These are phyloP conservation scores for Starmerella apis DNA, from an alignment of 805 yeast genomes.

Conservation along the genomic window DNA sequence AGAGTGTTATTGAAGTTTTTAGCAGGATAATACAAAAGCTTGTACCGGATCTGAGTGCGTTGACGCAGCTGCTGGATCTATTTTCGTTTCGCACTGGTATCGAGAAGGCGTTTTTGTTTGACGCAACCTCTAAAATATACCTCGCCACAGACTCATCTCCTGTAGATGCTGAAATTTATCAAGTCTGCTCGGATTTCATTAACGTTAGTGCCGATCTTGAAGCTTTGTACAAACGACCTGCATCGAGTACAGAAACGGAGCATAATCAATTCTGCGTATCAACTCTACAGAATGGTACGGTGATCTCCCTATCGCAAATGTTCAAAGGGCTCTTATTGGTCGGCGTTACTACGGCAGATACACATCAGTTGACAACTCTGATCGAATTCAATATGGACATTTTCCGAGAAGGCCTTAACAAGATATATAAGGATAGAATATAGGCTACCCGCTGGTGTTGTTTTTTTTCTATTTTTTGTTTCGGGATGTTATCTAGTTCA, in stretches of 20 bases:
- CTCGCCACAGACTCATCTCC: conserved; percentile 95
- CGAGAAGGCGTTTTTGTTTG: conserved; percentile 88
- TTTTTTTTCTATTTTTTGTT: too few species aligned
- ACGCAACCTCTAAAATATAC: conserved; percentile 82
- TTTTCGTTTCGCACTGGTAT: conserved; percentile 80
- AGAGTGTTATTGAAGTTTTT: conserved; percentile 90
- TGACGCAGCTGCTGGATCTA: conserved; percentile 81
- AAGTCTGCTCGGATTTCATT: conserved; percentile 93
- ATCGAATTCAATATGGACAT: conserved; percentile 83
- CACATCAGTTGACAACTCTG: conserved; percentile 45
- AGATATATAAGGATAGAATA: conserved; percentile 16
- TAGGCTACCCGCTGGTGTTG: not conserved
- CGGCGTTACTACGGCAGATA: conserved; percentile 67
- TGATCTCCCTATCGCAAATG: conserved; percentile 79
- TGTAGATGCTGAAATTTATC: conserved; percentile 89
- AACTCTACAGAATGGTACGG: conserved; percentile 70
- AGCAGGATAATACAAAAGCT: conserved; percentile 85
- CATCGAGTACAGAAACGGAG: conserved; percentile 6
- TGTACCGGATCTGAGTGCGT: conserved; percentile 74
- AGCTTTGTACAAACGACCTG: conserved; percentile 28
- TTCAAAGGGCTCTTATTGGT: conserved; percentile 86
- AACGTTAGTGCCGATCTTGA: conserved; percentile 87
- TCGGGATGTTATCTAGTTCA: too few species aligned
- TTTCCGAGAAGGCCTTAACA: conserved; percentile 53
- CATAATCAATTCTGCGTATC: conserved; percentile 31